phyloP scores from a whole-genome alignment of 2,329 filamentous ascomycete species.

The Aureobasidium sp. region DNA sequence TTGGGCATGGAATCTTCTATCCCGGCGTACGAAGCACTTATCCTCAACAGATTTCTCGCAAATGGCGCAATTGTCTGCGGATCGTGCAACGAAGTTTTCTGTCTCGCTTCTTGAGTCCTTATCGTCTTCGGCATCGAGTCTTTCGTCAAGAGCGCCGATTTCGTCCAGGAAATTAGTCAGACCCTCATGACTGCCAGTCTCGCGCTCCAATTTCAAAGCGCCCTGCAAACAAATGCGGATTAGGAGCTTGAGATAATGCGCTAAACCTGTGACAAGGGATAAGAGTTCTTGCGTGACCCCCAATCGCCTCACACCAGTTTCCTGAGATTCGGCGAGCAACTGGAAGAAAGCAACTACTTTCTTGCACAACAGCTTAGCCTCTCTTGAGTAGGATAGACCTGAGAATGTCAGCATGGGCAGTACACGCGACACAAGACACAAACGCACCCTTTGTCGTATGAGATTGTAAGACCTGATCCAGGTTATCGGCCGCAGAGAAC shows the following conservation, averaged over 20 bases:
- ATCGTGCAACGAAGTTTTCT: conserved; percentile 37
- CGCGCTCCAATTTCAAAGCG: conserved; percentile 81
- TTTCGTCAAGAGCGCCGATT: conserved; percentile 71
- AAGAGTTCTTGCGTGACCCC: conserved; percentile 97
- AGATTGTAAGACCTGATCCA: conserved; percentile 65
- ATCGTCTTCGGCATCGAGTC: conserved; percentile 62
- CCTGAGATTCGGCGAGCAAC: conserved; percentile 87
- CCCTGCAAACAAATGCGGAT: conserved; percentile 96
- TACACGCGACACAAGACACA: conserved; percentile 15
- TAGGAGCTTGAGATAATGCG: conserved; percentile 93
- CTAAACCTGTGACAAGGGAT: conserved; percentile 91
- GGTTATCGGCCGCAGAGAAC: conserved; percentile 77
- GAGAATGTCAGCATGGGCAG: conserved; percentile 19
- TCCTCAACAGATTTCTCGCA: conserved; percentile 91
- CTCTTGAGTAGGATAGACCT: conserved; percentile 78
- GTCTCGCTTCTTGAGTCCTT: conserved; percentile 36
- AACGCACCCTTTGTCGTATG: conserved; percentile 67
- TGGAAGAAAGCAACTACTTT: conserved; percentile 99
- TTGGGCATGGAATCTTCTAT: conserved; percentile 74
- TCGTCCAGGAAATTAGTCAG: conserved; percentile 78
- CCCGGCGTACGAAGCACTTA: conserved; percentile 70
- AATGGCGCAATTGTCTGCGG: conserved; percentile 66
- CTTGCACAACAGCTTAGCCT: conserved; percentile 98
- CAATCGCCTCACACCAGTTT: conserved; percentile 79
- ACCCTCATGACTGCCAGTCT: conserved; percentile 65